phyloP scores from a whole-genome alignment of 202 grass and related monocot genomes.

The Carex arenaria region DNA sequence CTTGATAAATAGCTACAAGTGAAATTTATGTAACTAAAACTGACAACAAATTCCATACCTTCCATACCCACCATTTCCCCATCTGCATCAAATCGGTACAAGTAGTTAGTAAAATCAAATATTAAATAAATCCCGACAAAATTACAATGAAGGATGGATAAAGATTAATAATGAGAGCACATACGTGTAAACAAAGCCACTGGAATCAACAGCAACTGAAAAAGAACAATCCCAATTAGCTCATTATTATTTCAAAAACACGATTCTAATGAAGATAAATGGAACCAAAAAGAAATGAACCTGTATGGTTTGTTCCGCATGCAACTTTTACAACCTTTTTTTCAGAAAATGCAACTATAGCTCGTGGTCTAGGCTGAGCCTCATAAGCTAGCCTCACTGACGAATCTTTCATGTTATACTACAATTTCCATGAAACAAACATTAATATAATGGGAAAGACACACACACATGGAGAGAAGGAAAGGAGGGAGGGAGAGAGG shows the following conservation, averaged over 20 bases:
- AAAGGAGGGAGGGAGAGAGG: neutral
- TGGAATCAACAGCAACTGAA: conserved; percentile 96
- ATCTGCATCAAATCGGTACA: conserved; percentile 47
- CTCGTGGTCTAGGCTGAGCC: conserved; percentile 68
- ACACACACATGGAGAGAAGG: neutral
- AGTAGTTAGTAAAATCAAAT: conserved; percentile 13
- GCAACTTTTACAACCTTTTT: conserved; percentile 91
- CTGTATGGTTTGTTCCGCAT: conserved; percentile 98
- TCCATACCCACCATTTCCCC: conserved; percentile 98
- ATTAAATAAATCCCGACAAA: conserved; percentile 9
- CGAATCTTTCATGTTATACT: conserved; percentile 92
- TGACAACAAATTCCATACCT: conserved; percentile 35
- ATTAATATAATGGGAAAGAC: neutral
- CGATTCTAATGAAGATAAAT: conserved; percentile 7
- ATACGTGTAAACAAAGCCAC: conserved; percentile 99
- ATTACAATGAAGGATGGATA: conserved; percentile 9
- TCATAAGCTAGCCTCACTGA: conserved; percentile 93
- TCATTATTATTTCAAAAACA: conserved; percentile 31
- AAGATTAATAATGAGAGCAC: conserved; percentile 30
- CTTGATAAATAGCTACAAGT: neutral
- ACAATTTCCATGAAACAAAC: conserved; percentile 22
- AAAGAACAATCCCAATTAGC: conserved; percentile 34
- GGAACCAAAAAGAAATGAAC: conserved; percentile 38
- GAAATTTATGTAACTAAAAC: neutral
- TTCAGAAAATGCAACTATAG: conserved; percentile 70